These are phyloP conservation scores for Roridomyces roridus DNA, from an alignment of 768 basidiomycete genomes.

Conservation along the genomic window DNA sequence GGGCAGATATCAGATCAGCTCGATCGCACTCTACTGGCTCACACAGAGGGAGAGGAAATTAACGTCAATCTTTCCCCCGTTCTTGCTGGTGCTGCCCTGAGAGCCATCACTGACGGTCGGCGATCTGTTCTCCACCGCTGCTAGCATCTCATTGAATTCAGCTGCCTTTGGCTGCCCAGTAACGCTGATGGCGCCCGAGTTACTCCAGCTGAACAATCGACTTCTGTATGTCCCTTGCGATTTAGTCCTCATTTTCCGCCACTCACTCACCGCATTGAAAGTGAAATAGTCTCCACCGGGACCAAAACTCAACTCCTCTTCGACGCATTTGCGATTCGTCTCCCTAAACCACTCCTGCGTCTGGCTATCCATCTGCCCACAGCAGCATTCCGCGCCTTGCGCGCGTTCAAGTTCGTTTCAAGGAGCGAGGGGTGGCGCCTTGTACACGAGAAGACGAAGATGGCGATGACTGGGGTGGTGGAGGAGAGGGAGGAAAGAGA, in stretches of 20 bases:
- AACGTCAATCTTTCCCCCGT: slow-evolving; percentile 1
- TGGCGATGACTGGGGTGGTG: too few relatives aligned
- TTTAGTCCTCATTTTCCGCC: neutral
- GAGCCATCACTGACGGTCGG: slow-evolving; percentile 13
- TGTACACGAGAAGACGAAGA: slow-evolving; percentile 9
- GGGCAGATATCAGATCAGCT: slow-evolving; percentile 5
- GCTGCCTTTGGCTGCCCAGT: slow-evolving; percentile 11
- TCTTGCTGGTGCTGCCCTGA: slow-evolving; percentile 10
- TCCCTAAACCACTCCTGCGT: slow-evolving; percentile 8
- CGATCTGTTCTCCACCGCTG: neutral
- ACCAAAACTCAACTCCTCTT: slow-evolving; percentile 1
- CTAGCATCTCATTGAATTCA: neutral
- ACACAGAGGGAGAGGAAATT: neutral
- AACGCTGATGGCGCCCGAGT: neutral
- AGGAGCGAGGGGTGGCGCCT: slow-evolving; percentile 5
- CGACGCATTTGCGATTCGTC: slow-evolving; percentile 8
- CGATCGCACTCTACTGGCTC: too few relatives aligned
- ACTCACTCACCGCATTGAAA: too few relatives aligned
- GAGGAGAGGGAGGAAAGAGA: slow-evolving; percentile 10
- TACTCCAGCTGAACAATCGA: slow-evolving; percentile 3
- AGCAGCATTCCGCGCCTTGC: slow-evolving; percentile 14
- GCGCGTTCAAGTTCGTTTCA: slow-evolving; percentile 5
- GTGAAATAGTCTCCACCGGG: slow-evolving; percentile 8
- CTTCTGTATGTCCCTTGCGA: slow-evolving; percentile 4
- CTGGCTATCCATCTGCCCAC: slow-evolving; percentile 6